Percentiles rank a stretch among this genome's conserved stretches.
phyloP scores from a whole-genome alignment of 2,329 filamentous ascomycete genomes.

The Hypoxylon sp. region DNA sequence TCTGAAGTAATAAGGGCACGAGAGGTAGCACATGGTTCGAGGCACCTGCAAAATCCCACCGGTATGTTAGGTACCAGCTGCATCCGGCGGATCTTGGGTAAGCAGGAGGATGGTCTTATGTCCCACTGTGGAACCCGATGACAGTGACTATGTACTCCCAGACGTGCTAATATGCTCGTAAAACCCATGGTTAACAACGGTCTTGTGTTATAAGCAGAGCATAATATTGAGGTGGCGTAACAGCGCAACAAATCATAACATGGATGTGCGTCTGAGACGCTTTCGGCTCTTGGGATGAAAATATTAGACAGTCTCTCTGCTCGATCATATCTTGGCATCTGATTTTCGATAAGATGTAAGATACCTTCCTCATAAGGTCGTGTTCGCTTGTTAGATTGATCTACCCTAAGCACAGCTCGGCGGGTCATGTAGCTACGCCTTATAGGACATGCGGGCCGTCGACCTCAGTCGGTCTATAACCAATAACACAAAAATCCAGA shows the following conservation, averaged over 20 bases:
- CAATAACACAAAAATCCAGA: conserved; percentile 26
- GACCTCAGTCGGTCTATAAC: conserved; percentile 31
- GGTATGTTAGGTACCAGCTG: conserved; percentile 6
- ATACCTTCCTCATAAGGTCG: conserved; percentile 26
- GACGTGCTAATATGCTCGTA: conserved; percentile 3
- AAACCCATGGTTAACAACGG: background rate
- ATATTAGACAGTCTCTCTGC: background rate
- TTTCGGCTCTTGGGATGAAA: background rate
- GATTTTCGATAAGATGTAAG: conserved; percentile 1
- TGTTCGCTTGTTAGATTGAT: conserved; percentile 13
- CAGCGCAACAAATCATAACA: conserved; percentile 4
- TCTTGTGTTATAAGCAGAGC: conserved; percentile 2
- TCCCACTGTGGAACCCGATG: conserved; percentile 25
- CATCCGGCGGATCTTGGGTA: conserved; percentile 37
- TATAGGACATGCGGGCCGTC: conserved; percentile 13
- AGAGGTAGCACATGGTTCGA: conserved; percentile 9
- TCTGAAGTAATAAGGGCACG: conserved; percentile 27
- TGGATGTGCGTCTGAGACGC: background rate
- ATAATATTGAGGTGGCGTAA: conserved; percentile 20
- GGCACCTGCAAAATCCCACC: background rate
- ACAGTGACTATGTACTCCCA: conserved; percentile 8
- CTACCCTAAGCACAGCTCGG: conserved; percentile 18
- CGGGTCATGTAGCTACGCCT: conserved; percentile 15
- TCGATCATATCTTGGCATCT: conserved; percentile 7
- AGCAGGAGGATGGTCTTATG: conserved; percentile 31